Conservation (phyloP, 345 rosid species). For the Citrus cavaleriei region DNA sequence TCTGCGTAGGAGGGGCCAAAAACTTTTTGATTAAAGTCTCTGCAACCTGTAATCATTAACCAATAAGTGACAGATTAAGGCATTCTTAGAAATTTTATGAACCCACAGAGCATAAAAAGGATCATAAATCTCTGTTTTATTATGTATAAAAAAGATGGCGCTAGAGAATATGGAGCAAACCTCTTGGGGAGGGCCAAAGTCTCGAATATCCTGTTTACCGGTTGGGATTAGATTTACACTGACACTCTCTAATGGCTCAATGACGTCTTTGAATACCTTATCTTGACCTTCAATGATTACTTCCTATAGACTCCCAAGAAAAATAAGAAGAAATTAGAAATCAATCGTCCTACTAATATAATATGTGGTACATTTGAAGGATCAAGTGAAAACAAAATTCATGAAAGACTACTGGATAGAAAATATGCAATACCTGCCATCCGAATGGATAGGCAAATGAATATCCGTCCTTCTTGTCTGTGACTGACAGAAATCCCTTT, state of each 20-base stretch:
- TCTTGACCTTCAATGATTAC: conserved; percentile 82
- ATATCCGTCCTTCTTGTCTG: conserved; percentile 81
- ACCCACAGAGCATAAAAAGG: not conserved
- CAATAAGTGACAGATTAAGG: not conserved
- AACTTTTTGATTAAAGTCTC: conserved; percentile 75
- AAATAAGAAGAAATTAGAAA: not conserved
- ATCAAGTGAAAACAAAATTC: not conserved
- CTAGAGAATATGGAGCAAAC: conserved; percentile 25
- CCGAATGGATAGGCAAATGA: conserved; percentile 85
- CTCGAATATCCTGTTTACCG: conserved; percentile 66
- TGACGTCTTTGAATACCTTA: conserved; percentile 91
- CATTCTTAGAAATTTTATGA: not conserved
- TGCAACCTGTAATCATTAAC: conserved; percentile 59
- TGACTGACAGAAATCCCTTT: conserved; percentile 62
- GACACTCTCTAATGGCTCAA: conserved; percentile 89
- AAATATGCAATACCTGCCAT: conserved; percentile 66
- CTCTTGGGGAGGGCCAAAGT: conserved; percentile 83
- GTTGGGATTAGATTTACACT: conserved; percentile 70
- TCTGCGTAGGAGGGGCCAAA: conserved; percentile 80
- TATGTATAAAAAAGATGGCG: not conserved
- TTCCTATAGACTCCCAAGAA: conserved; percentile 43
- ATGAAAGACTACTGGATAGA: not conserved
- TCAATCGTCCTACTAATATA: not conserved
- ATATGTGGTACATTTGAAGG: not conserved
- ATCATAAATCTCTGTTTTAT: not conserved